Evolutionary conservation across 2,329 filamentous ascomycete species (phyloP).

Genomic region (Fusarium fujikuroi): DNA sequence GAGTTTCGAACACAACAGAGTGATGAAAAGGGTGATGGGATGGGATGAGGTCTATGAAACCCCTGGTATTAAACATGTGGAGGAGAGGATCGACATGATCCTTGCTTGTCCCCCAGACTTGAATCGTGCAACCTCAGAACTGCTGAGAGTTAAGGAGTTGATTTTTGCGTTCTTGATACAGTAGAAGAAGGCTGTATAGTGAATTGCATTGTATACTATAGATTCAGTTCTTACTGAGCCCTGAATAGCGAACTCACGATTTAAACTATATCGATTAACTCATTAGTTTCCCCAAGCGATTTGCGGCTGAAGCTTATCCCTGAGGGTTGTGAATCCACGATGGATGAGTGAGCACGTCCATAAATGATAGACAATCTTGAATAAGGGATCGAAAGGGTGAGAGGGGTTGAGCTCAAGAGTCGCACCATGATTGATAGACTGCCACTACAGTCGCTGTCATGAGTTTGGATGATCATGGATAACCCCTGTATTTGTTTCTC

Average conservation of each 20-base stretch:
- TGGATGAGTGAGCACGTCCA: conserved; percentile 17
- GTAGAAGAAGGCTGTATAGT: not conserved
- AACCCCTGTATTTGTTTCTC: conserved; percentile 7
- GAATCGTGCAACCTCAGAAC: not conserved
- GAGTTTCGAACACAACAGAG: not conserved
- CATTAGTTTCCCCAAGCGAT: not conserved
- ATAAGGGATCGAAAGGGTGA: not conserved
- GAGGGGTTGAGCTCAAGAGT: conserved; percentile 3
- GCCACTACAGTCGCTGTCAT: not conserved
- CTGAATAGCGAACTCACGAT: not conserved
- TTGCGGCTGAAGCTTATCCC: conserved; percentile 28
- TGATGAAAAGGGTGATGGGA: not conserved
- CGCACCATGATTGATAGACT: conserved; percentile 23
- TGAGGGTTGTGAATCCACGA: conserved; percentile 4
- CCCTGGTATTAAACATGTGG: conserved; percentile 25
- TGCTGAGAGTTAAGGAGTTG: no score
- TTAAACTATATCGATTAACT: not conserved
- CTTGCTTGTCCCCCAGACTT: conserved; percentile 29
- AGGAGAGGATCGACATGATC: conserved; percentile 33
- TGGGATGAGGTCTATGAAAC: conserved; percentile 1
- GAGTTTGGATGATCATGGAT: conserved; percentile 3
- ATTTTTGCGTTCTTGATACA: not conserved
- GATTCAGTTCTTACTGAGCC: no score
- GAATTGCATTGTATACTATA: not conserved
- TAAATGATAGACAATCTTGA: not conserved